Evolutionary conservation across 2,329 filamentous ascomycete species (phyloP).

Genomic region (Lasiodiplodia sp.): DNA sequence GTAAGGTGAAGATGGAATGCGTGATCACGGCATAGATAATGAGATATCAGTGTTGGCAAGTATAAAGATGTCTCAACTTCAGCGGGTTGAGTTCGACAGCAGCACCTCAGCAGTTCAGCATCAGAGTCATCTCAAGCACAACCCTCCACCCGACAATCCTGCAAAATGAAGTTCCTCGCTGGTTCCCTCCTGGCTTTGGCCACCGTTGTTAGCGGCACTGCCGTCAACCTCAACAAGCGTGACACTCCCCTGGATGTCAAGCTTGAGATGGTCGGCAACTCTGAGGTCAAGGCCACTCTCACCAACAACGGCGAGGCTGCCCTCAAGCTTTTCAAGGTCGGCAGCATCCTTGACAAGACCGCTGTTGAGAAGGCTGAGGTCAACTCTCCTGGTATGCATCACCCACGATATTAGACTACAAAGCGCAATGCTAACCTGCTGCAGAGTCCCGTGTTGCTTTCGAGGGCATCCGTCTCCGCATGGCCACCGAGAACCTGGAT

Average conservation of each 20-base stretch:
- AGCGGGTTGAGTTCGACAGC: background rate
- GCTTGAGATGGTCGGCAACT: constrained; percentile 54
- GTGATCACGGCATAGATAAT: background rate
- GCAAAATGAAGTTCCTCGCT: constrained; percentile 22
- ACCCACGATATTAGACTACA: background rate
- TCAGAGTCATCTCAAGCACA: background rate
- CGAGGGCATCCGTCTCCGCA: constrained; percentile 61
- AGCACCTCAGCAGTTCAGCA: constrained; percentile 1
- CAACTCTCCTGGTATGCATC: constrained; percentile 55
- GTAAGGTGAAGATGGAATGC: background rate
- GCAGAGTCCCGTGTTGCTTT: constrained; percentile 57
- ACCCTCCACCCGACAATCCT: background rate
- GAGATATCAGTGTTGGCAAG: background rate
- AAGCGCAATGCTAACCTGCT: background rate
- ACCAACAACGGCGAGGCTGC: constrained; percentile 60
- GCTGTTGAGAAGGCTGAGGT: constrained; percentile 63
- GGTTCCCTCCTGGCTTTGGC: constrained; percentile 6
- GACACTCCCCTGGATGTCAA: constrained; percentile 21
- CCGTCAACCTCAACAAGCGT: constrained; percentile 25
- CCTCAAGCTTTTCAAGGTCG: constrained; percentile 62
- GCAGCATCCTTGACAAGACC: constrained; percentile 61
- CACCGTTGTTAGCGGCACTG: background rate
- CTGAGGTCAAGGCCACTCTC: constrained; percentile 61
- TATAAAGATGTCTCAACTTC: background rate
- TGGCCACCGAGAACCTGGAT: constrained; percentile 54